A percentile compares a stretch with the other conserved stretches of the same genome.
These are phyloP conservation scores for Aegilops bicornis DNA, from an alignment of 176 grass and related monocot species.

Conservation along the genomic window DNA sequence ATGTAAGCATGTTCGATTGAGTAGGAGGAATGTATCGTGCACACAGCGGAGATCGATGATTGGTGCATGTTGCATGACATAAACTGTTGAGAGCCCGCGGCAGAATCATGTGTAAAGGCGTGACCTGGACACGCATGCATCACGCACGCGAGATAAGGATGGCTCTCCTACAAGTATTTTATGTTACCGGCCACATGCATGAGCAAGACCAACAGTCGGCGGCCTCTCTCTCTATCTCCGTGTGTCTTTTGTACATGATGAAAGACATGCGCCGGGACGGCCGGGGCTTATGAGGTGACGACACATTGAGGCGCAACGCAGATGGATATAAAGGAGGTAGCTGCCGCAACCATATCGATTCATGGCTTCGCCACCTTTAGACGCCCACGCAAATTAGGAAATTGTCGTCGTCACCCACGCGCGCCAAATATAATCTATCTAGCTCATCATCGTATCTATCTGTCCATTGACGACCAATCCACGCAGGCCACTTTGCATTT, in stretches of 20 bases:
- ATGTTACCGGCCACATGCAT: slow-evolving; percentile 1
- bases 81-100: not conserved
- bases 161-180: slow-evolving; percentile 9
- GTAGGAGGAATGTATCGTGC: not conserved
- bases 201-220: not conserved
- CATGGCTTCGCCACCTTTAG: not conserved
- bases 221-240: not conserved
- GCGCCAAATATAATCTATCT: not conserved
- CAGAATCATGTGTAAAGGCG: not conserved
- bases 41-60: not conserved
- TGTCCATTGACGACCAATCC: too few species aligned
- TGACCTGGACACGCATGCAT: not conserved
- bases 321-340: not conserved
- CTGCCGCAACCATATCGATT: not conserved
- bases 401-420: slow-evolving; percentile 11
- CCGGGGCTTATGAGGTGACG: too few species aligned
- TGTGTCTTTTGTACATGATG: not conserved
- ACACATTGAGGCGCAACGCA: too few species aligned
- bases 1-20: not conserved
- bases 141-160: not conserved
- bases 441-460: too few species aligned
- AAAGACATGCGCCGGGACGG: not conserved
- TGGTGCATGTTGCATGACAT: not conserved
- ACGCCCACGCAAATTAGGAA: not conserved
- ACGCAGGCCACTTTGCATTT: too few species aligned